Conservation (phyloP, 352 stramenopile species). For the Blastocystis sp. region DNA sequence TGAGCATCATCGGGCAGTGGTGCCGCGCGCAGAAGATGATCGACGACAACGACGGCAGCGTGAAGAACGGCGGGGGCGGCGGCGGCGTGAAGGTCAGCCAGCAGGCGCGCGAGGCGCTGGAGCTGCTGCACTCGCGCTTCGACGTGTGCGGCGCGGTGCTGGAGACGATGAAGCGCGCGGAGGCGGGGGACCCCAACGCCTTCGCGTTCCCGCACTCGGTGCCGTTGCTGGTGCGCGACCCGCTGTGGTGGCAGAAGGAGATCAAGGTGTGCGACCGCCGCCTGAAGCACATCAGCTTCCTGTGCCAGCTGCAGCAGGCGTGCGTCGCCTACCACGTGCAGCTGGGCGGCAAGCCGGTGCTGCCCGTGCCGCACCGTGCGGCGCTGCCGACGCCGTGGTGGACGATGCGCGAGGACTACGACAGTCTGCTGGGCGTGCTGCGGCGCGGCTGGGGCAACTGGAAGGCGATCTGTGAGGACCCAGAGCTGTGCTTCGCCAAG, state of each 20-base stretch:
- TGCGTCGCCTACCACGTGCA: neutral
- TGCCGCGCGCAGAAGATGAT: constrained; percentile 48
- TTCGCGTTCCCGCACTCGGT: constrained; percentile 39
- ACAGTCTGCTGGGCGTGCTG: constrained; percentile 31
- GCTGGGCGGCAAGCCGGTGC: neutral
- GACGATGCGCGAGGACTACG: constrained; percentile 58
- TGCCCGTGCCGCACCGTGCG: constrained; percentile 44
- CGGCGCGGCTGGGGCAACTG: constrained; percentile 58
- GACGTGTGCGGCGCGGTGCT: neutral
- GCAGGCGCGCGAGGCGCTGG: neutral
- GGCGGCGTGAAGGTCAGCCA: neutral
- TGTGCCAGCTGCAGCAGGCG: constrained; percentile 4
- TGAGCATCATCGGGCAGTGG: constrained; percentile 17
- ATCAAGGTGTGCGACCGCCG: constrained; percentile 49
- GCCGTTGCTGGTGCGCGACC: constrained; percentile 27
- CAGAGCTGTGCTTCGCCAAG: constrained; percentile 37
- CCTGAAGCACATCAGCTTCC: constrained; percentile 44
- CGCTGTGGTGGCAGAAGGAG: constrained; percentile 37
- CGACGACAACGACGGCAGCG: neutral
- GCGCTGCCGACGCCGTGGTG: constrained; percentile 54
- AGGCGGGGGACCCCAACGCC: constrained; percentile 14
- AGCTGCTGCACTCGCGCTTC: constrained; percentile 8
- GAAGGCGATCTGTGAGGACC: constrained; percentile 50
- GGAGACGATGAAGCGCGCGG: neutral
- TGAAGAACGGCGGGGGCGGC: constrained; percentile 22